Conservation (phyloP, 2,329 filamentous ascomycete species). For the Stagonosporopsis tanaceti region DNA sequence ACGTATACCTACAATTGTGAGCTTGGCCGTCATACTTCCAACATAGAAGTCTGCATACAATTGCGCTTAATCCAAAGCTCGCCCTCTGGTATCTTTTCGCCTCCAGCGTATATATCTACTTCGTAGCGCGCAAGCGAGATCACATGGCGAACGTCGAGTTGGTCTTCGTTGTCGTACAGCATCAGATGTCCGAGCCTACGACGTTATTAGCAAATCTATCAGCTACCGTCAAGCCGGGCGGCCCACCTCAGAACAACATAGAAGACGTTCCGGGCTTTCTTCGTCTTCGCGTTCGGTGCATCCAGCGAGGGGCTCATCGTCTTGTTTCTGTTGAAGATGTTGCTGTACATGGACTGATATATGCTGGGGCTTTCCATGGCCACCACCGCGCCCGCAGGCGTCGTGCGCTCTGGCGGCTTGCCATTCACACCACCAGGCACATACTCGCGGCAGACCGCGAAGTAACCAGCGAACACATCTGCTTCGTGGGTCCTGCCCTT, state of each 20-base stretch:
- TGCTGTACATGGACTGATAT: constrained; percentile 97
- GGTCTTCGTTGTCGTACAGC: constrained; percentile 95
- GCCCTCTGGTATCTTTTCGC: constrained; percentile 80
- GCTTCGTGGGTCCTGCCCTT: constrained; percentile 62
- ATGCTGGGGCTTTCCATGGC: constrained; percentile 87
- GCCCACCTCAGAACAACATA: constrained; percentile 85
- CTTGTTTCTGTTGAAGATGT: constrained; percentile 80
- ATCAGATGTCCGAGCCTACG: constrained; percentile 80
- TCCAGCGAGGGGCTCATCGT: constrained; percentile 67
- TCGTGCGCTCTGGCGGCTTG: constrained; percentile 86
- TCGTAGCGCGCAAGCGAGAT: constrained; percentile 90
- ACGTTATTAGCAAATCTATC: constrained; percentile 18
- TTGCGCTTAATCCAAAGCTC: constrained; percentile 97
- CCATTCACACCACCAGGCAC: constrained; percentile 90
- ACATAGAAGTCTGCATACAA: constrained; percentile 55
- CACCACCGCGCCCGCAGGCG: constrained; percentile 79
- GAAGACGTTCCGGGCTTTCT: constrained; percentile 83
- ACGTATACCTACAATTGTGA: constrained; percentile 61
- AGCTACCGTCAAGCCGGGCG: too few species aligned
- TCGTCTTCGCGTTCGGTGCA: constrained; percentile 60
- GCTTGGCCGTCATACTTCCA: background rate
- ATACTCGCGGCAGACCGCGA: constrained; percentile 93
- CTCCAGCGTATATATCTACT: constrained; percentile 84
- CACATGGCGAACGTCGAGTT: constrained; percentile 94
- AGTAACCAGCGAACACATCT: constrained; percentile 89